Percentiles rank a stretch among this genome's conserved stretches.
Evolutionary conservation across 2,329 filamentous ascomycete species (phyloP).

Genomic region (Aspergillus fischeri): DNA sequence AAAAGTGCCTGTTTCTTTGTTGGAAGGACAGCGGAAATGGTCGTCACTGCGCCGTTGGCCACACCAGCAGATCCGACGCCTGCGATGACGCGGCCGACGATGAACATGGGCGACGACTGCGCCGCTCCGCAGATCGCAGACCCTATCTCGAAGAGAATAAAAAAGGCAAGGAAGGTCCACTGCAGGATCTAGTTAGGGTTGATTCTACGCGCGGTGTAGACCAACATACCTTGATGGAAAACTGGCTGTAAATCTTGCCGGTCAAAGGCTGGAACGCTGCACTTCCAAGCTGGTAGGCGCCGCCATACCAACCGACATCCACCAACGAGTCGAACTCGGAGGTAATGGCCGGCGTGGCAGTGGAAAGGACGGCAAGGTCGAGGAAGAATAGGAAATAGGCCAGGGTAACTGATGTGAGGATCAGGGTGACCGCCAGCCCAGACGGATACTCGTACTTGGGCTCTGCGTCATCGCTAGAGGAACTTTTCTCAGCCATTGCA

Average conservation of each 20-base stretch:
- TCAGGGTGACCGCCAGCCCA: slow-evolving; percentile 12
- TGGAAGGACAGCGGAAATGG: slow-evolving; percentile 17
- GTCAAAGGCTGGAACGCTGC: slow-evolving; percentile 21
- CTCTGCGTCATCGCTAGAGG: slow-evolving; percentile 11
- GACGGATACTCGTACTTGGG: slow-evolving; percentile 15
- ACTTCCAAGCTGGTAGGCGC: slow-evolving; percentile 21
- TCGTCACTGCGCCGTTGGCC: slow-evolving; percentile 10
- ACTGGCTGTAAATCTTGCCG: slow-evolving; percentile 23
- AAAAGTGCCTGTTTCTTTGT: slow-evolving; percentile 13
- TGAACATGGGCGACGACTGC: slow-evolving; percentile 25
- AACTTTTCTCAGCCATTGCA: background rate
- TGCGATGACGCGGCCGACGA: slow-evolving; percentile 22
- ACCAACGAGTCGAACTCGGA: slow-evolving; percentile 19
- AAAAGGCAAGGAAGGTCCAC: slow-evolving; percentile 27
- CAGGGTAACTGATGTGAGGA: slow-evolving; percentile 21
- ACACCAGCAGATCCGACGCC: slow-evolving; percentile 22
- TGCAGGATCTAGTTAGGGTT: slow-evolving; percentile 2
- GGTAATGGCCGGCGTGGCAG: slow-evolving; percentile 21
- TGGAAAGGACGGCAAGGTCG: slow-evolving; percentile 19
- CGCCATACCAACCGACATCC: slow-evolving; percentile 24
- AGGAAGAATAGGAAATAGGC: slow-evolving; percentile 23
- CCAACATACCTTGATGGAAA: slow-evolving; percentile 18
- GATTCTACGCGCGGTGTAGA: background rate
- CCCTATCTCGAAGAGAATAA: slow-evolving; percentile 30
- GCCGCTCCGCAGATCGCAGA: slow-evolving; percentile 22